These are phyloP conservation scores for Thuja plicata DNA, from an alignment of 83 land plant species.

Conservation along the genomic window DNA sequence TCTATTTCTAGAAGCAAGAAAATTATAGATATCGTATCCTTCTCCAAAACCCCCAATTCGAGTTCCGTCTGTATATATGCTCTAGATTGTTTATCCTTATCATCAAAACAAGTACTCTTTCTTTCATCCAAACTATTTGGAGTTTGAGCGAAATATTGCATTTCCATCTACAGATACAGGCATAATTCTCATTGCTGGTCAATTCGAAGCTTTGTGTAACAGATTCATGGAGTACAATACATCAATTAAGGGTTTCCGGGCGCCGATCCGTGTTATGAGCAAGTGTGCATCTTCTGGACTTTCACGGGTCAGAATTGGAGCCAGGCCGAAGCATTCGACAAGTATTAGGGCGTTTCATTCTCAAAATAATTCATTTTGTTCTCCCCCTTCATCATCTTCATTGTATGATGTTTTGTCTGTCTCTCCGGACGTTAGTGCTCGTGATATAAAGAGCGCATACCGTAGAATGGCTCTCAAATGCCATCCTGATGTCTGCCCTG, in stretches of 20 bases:
- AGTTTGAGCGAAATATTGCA: neutral
- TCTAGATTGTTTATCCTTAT: too few relatives aligned
- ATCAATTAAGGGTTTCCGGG: neutral
- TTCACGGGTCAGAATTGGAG: neutral
- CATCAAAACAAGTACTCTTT: too few relatives aligned
- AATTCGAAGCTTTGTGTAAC: neutral
- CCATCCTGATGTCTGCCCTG: slow-evolving; percentile 24
- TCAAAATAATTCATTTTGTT: neutral
- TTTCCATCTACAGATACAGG: neutral
- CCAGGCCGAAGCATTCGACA: neutral
- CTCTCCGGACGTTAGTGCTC: neutral
- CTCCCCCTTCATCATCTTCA: neutral
- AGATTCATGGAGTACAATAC: neutral
- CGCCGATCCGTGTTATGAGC: neutral
- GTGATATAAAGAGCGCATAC: slow-evolving; percentile 26
- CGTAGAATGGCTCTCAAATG: slow-evolving; percentile 13
- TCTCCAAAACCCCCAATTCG: too few relatives aligned
- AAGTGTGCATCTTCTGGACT: neutral
- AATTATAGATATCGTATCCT: too few relatives aligned
- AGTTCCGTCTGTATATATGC: neutral
- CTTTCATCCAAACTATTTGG: too few relatives aligned
- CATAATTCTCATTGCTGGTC: neutral
- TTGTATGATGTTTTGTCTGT: neutral
- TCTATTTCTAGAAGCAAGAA: neutral
- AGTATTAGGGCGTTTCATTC: neutral